These are phyloP conservation scores for Emericellopsis terricola DNA, from an alignment of 495 filamentous ascomycete genomes.

Conservation along the genomic window DNA sequence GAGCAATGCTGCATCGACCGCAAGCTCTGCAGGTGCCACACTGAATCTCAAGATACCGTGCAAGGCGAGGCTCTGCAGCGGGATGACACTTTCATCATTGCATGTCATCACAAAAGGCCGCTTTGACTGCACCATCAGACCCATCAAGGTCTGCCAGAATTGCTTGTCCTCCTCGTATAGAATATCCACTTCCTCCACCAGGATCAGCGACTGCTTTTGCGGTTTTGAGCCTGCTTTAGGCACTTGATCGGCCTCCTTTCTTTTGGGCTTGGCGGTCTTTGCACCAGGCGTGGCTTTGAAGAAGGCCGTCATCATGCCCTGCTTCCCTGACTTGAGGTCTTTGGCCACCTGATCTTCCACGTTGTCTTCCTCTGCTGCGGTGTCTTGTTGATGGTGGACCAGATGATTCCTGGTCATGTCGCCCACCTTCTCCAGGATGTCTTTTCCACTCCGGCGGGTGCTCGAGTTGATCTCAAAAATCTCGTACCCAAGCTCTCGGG, in stretches of 20 bases:
- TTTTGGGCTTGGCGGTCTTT: slow-evolving; percentile 11
- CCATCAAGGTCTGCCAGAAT: slow-evolving; percentile 74
- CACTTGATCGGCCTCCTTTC: slow-evolving; percentile 8
- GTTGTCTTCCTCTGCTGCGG: slow-evolving; percentile 4
- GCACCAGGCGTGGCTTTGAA: slow-evolving; percentile 36
- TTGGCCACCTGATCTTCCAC: slow-evolving; percentile 27
- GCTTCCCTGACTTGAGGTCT: slow-evolving; percentile 47
- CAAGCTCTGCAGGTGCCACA: slow-evolving; percentile 45
- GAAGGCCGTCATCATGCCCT: slow-evolving; percentile 65
- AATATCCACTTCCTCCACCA: slow-evolving; percentile 88
- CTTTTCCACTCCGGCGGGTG: slow-evolving; percentile 68
- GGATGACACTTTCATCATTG: slow-evolving; percentile 67
- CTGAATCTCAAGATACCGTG: slow-evolving; percentile 79
- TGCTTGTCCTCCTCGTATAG: slow-evolving; percentile 88
- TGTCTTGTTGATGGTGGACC: slow-evolving; percentile 30
- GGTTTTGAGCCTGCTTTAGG: slow-evolving; percentile 22
- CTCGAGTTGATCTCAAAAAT: slow-evolving; percentile 89
- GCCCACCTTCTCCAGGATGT: slow-evolving; percentile 79
- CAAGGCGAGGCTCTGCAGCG: slow-evolving; percentile 47
- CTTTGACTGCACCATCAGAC: slow-evolving; percentile 64
- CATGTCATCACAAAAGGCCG: slow-evolving; percentile 90
- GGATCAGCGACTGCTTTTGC: slow-evolving; percentile 87
- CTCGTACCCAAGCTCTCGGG: slow-evolving; percentile 85
- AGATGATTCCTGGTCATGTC: slow-evolving; percentile 95
- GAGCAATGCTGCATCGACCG: slow-evolving; percentile 63